Evolutionary conservation across 2,329 filamentous ascomycete genomes (phyloP), one percentile per base, ranked within the genome.

Genomic region (Hymenoscyphus occultus): DNA sequence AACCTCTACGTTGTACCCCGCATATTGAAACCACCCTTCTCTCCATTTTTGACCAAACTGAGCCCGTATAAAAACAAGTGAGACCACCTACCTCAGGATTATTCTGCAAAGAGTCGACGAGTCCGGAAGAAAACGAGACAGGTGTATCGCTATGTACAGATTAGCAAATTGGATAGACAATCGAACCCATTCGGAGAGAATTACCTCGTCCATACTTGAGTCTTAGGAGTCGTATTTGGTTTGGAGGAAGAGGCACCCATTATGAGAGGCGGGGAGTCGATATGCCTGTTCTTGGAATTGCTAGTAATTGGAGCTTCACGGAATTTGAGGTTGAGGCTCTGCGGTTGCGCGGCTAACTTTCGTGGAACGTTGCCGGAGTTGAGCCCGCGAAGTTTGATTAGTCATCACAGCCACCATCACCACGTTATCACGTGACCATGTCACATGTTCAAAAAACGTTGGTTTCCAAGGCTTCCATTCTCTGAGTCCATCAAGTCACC

Each of bases 41-140:
- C 5, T 3, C 45, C 45, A 28, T 5, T 1, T 13, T 28, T 10
- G 35, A 1, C 19, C 48, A 19, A 54, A 19, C 19, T 54, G 6
- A 13, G 13, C 19, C n/a, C 6, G 1, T 22, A 9, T 3, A 22
- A 51, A 3, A 2, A 22, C 9, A 2, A 51, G 7, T 12, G 48
- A 54, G 22, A 10, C 12, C 12, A 71, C 80, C 74, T 84, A 97
- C 93, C 87, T 97, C 93, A 72, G 90, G 85, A 81, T 87, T 96
- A 68, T 87, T 86, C 78, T 97, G 92, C 67, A 98, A 83, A 67
- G 89, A 87, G 74, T 96, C 89, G 74, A 96, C 84, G 74, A 97
- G 83, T 75, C 91, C 88, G 75, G 91, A 88, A 71, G 93, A 96
- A 78, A 96, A 89, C 71, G 84, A 82, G 68, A 90, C 83, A 67